These are phyloP conservation scores for Colletotrichum tofieldiae DNA, from an alignment of 2,329 filamentous ascomycete genomes.

Conservation along the genomic window DNA sequence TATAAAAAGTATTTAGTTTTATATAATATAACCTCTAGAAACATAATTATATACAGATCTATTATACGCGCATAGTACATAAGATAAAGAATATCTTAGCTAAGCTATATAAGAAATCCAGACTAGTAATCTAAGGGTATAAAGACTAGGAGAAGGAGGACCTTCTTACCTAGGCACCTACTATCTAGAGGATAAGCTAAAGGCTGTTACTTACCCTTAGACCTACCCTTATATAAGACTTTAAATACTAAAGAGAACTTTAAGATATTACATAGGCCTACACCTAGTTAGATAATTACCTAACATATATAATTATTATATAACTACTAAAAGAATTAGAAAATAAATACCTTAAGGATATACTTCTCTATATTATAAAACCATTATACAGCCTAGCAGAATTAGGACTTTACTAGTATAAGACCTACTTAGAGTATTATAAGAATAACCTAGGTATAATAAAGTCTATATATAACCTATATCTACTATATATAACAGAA, in stretches of 20 bases:
- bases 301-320: neutral
- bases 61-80: neutral
- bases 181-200: too few relatives aligned
- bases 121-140: neutral
- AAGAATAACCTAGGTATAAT: too few relatives aligned
- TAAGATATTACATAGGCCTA: neutral
- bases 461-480: too few relatives aligned
- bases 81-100: neutral
- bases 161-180: too few relatives aligned
- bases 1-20: neutral
- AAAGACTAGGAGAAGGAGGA: neutral
- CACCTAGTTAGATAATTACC: neutral
- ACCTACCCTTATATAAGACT: too few relatives aligned
- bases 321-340: neutral
- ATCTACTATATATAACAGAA: too few relatives aligned
- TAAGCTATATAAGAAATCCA: neutral
- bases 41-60: neutral
- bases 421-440: too few relatives aligned
- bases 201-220: too few relatives aligned
- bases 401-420: too few relatives aligned
- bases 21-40: neutral
- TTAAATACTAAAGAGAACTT: too few relatives aligned
- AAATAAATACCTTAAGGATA: neutral
- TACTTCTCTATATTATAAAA: neutral
- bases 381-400: too few relatives aligned